These are phyloP conservation scores for Wickerhamomyces rabaulensis DNA, from an alignment of 805 yeast species.

Conservation along the genomic window DNA sequence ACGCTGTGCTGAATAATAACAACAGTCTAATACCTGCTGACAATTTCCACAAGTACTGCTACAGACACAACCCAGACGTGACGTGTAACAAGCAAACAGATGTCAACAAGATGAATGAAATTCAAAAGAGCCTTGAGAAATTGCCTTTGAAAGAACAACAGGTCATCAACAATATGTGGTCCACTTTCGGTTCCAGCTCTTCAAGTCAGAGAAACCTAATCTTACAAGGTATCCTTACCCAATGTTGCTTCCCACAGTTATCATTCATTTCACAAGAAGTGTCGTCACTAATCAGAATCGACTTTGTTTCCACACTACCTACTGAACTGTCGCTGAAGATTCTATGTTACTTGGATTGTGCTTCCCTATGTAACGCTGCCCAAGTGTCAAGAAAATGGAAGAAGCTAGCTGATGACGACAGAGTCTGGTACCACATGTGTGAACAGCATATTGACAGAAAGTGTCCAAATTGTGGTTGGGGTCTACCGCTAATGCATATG, in stretches of 20 bases:
- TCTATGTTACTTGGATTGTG: constrained; percentile 85
- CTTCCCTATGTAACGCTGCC: constrained; percentile 89
- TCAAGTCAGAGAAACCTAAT: constrained; percentile 66
- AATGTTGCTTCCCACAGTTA: constrained; percentile 93
- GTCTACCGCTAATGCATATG: constrained; percentile 90
- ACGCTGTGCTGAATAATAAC: constrained; percentile 3
- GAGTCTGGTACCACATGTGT: constrained; percentile 98
- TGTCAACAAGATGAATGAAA: constrained; percentile 53
- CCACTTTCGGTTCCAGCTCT: constrained; percentile 73
- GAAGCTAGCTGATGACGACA: constrained; percentile 85
- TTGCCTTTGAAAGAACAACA: constrained; percentile 69
- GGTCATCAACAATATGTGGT: constrained; percentile 79
- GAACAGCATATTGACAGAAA: constrained; percentile 97
- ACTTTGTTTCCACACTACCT: constrained; percentile 82
- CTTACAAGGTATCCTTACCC: constrained; percentile 75
- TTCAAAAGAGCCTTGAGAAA: constrained; percentile 52
- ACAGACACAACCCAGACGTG: constrained; percentile 88
- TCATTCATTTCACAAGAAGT: constrained; percentile 83
- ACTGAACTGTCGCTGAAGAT: constrained; percentile 80
- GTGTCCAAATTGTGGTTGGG: constrained; percentile 99
- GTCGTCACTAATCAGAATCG: constrained; percentile 74
- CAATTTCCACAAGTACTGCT: constrained; percentile 70
- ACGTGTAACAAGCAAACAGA: constrained; percentile 68
- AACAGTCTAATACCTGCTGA: constrained; percentile 28
- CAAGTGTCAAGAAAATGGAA: constrained; percentile 89